Conservation (phyloP, 2,329 filamentous ascomycete species). For the Aotearoamyces nothofagi region DNA sequence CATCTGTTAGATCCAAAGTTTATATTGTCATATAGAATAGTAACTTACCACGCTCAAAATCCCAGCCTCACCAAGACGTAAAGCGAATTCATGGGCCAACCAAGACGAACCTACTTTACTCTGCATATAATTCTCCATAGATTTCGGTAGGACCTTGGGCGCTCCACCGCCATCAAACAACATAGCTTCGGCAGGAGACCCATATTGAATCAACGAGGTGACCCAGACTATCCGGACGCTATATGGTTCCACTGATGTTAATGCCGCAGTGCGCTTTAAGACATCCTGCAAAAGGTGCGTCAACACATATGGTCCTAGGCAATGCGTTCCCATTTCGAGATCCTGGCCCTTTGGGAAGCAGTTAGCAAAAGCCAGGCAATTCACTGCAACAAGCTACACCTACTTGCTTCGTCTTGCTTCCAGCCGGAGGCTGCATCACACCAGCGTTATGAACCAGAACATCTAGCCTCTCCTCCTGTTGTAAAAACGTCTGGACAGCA, state of each 20-base stretch:
- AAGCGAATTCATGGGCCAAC: too few species aligned
- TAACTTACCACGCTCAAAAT: too few species aligned
- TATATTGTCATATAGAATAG: too few species aligned
- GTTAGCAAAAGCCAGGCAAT: constrained; percentile 7
- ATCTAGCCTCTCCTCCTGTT: constrained; percentile 20
- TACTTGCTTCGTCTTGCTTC: constrained; percentile 21
- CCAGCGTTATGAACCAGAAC: constrained; percentile 30
- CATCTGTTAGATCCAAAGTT: too few species aligned
- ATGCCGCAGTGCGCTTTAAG: constrained; percentile 6
- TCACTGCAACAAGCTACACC: too few species aligned
- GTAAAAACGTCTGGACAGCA: constrained; percentile 16
- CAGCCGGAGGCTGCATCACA: constrained; percentile 26
- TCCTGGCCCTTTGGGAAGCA: constrained; percentile 7
- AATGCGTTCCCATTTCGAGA: constrained; percentile 10
- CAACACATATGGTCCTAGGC: constrained; percentile 10
- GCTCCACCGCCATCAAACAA: too few species aligned
- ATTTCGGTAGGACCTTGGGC: too few species aligned
- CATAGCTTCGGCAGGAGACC: constrained; percentile 6
- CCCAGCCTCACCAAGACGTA: too few species aligned
- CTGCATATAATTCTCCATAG: too few species aligned
- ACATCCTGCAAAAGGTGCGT: constrained; percentile 11
- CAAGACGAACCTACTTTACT: too few species aligned
- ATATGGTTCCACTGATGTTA: constrained; percentile 6
- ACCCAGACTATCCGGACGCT: constrained; percentile 19
- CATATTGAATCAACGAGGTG: constrained; percentile 13